These are phyloP conservation scores for Emericellopsis terricola DNA, from an alignment of 495 filamentous ascomycete genomes.

Conservation along the genomic window DNA sequence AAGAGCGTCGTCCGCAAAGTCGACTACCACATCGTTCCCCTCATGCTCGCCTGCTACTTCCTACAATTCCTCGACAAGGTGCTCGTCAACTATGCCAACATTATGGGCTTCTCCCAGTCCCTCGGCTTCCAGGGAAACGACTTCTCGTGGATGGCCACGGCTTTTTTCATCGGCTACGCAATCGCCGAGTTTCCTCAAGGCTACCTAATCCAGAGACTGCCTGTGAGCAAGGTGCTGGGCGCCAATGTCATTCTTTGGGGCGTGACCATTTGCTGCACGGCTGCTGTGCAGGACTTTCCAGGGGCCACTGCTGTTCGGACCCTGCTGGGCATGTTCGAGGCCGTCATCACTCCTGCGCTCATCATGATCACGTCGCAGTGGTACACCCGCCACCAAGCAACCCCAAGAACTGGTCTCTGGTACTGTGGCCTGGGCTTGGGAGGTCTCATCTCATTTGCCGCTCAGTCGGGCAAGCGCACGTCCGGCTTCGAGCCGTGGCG, in stretches of 20 bases:
- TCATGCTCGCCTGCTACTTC: slow-evolving; percentile 36
- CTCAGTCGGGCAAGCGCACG: slow-evolving; percentile 14
- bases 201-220: slow-evolving; percentile 30
- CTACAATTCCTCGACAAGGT: slow-evolving; percentile 43
- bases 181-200: slow-evolving; percentile 37
- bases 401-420: slow-evolving; percentile 38
- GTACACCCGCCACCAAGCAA: slow-evolving; percentile 53
- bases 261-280: slow-evolving; percentile 32
- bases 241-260: slow-evolving; percentile 48
- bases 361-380: slow-evolving; percentile 52
- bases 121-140: slow-evolving; percentile 32
- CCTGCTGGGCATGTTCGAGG: slow-evolving; percentile 51
- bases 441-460: slow-evolving; percentile 19
- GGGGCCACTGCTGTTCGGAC: slow-evolving; percentile 38
- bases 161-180: slow-evolving; percentile 37
- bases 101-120: slow-evolving; percentile 35
- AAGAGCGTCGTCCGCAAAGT: slow-evolving; percentile 4
- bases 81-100: slow-evolving; percentile 36
- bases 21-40: slow-evolving; percentile 5
- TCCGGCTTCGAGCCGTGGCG: slow-evolving; percentile 35
- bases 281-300: slow-evolving; percentile 37
- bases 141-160: slow-evolving; percentile 34
- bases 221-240: slow-evolving; percentile 37
- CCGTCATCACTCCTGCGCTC: slow-evolving; percentile 42
- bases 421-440: slow-evolving; percentile 39